These are phyloP conservation scores for Cornus florida DNA, from an alignment of 148 eudicot genomes.

Conservation along the genomic window DNA sequence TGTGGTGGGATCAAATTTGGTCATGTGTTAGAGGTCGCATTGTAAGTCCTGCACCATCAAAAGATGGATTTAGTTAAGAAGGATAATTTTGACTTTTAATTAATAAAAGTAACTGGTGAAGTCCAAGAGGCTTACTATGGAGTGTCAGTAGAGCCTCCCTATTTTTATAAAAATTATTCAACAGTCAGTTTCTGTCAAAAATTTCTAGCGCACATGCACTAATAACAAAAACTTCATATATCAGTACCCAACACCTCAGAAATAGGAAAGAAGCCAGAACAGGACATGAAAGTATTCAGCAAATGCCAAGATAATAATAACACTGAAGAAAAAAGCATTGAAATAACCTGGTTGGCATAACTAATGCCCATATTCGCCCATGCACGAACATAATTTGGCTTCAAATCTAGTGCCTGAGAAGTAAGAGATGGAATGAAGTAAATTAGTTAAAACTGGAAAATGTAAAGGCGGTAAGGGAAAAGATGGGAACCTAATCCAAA, in stretches of 20 bases:
- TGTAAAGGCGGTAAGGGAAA: background rate
- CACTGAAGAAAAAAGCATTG: constrained; percentile 1
- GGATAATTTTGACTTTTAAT: too few relatives aligned
- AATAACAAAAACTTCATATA: background rate
- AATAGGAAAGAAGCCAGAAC: background rate
- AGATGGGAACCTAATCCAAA: background rate
- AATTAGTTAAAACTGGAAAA: constrained; percentile 2
- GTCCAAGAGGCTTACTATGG: too few relatives aligned
- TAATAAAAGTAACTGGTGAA: too few relatives aligned
- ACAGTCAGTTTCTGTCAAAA: background rate
- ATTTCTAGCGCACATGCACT: background rate
- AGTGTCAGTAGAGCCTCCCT: too few relatives aligned
- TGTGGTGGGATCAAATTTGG: too few relatives aligned
- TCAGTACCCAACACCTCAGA: background rate
- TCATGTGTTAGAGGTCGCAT: too few relatives aligned
- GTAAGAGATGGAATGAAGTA: constrained; percentile 15
- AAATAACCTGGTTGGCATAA: constrained; percentile 88
- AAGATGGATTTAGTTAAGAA: too few relatives aligned
- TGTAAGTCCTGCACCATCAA: too few relatives aligned
- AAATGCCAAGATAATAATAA: background rate
- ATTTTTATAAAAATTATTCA: background rate
- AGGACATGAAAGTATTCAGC: background rate
- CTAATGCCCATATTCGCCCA: constrained; percentile 99
- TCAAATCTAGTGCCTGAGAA: constrained; percentile 85
- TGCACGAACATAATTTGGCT: constrained; percentile 99